Conservation (phyloP, 108 stramenopile genomes). For the Cyclotella baltica region DNA sequence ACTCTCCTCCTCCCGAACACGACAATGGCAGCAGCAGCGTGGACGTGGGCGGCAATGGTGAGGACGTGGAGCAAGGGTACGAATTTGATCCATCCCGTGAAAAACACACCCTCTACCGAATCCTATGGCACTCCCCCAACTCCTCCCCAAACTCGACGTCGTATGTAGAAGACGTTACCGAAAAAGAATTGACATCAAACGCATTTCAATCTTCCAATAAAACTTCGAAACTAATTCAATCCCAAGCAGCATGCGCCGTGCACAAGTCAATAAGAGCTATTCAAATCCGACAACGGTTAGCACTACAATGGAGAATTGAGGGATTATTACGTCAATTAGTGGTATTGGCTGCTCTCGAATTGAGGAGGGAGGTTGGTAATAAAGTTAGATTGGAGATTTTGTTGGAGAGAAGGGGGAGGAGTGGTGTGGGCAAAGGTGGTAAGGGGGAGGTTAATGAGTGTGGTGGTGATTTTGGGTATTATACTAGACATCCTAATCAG, state of each 20-base stretch:
- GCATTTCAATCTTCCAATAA: no score
- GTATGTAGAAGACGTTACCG: slow-evolving; percentile 43
- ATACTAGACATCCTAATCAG: slow-evolving; percentile 44
- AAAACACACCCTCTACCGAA: slow-evolving; percentile 22
- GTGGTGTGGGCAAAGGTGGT: not conserved
- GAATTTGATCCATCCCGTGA: slow-evolving; percentile 30
- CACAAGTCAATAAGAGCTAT: slow-evolving; percentile 37
- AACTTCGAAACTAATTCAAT: slow-evolving; percentile 4
- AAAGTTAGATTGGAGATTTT: slow-evolving; percentile 37
- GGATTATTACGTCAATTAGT: slow-evolving; percentile 26
- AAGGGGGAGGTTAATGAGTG: slow-evolving; percentile 13
- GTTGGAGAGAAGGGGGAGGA: slow-evolving; percentile 17
- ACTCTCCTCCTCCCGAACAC: slow-evolving; percentile 25
- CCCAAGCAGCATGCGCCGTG: slow-evolving; percentile 26
- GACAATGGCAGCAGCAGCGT: not conserved
- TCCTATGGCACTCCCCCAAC: slow-evolving; percentile 47
- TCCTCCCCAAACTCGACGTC: not conserved
- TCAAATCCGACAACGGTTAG: slow-evolving; percentile 15
- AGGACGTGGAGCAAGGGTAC: not conserved
- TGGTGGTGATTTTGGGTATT: slow-evolving; percentile 42
- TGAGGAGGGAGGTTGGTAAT: slow-evolving; percentile 29
- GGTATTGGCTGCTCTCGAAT: slow-evolving; percentile 32
- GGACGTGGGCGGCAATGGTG: slow-evolving; percentile 7
- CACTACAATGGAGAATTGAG: slow-evolving; percentile 38
- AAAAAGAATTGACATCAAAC: slow-evolving; percentile 24